Evolutionary conservation across 2,329 filamentous ascomycete genomes (phyloP).

Genomic region (Ustilaginoidea virens): DNA sequence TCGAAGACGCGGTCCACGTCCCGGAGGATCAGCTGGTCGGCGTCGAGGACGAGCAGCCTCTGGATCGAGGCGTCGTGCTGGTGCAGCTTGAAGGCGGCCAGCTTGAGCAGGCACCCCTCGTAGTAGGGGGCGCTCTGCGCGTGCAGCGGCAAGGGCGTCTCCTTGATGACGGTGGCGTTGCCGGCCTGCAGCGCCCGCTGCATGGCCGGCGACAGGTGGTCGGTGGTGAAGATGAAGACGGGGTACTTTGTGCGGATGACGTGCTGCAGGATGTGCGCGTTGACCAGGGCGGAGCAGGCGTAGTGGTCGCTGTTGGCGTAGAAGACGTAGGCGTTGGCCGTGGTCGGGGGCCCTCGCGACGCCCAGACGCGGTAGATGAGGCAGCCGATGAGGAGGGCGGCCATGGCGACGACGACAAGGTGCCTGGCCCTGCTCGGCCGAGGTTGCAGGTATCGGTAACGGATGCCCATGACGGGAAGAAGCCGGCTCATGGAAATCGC

Average conservation of each 20-base stretch:
- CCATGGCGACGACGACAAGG: too few relatives aligned
- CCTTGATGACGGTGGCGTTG: conserved; percentile 4
- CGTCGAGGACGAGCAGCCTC: conserved; percentile 6
- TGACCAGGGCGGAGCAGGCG: conserved; percentile 8
- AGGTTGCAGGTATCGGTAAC: too few relatives aligned
- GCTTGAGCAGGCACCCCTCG: conserved; percentile 7
- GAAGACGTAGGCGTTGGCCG: conserved; percentile 8
- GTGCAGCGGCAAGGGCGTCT: conserved; percentile 6
- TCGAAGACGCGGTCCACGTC: conserved; percentile 7
- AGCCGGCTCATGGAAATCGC: too few relatives aligned
- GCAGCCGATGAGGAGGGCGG: too few relatives aligned
- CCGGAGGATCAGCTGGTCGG: conserved; percentile 8
- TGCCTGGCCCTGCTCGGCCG: too few relatives aligned
- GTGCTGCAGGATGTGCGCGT: conserved; percentile 5
- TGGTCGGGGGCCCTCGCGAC: too few relatives aligned
- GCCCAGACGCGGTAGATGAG: too few relatives aligned
- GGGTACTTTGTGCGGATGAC: conserved; percentile 4
- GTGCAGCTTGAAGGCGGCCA: conserved; percentile 7
- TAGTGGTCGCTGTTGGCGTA: conserved; percentile 8
- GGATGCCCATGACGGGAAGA: too few relatives aligned
- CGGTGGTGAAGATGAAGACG: conserved; percentile 6
- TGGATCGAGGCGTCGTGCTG: conserved; percentile 5
- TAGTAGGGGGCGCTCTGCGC: conserved; percentile 4
- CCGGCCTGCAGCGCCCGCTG: too few relatives aligned
- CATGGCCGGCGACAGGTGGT: conserved; percentile 4